These are phyloP conservation scores for Penicillium concentricum DNA, from an alignment of 2,329 filamentous ascomycete genomes.

Conservation along the genomic window DNA sequence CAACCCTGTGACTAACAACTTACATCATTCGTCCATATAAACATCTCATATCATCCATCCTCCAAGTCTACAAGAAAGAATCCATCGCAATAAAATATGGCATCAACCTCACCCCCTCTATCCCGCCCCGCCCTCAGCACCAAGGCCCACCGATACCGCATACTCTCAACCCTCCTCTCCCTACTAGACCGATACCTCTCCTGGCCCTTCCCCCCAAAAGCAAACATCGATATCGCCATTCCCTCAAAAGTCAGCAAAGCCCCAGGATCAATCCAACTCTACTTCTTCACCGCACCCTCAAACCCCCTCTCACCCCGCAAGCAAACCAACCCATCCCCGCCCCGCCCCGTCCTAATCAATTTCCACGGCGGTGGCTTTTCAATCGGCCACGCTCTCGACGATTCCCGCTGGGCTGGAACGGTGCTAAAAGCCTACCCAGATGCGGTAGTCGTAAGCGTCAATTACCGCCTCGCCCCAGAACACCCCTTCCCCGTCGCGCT, in stretches of 20 bases:
- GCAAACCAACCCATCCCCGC: neutral
- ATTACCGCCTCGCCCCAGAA: conserved; percentile 28
- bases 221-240: conserved; percentile 13
- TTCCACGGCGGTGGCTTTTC: conserved; percentile 24
- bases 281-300: conserved; percentile 14
- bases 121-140: conserved; percentile 6
- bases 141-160: conserved; percentile 16
- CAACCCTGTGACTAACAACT: neutral
- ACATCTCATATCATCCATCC: neutral
- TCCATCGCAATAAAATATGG: neutral
- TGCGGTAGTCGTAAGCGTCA: conserved; percentile 21
- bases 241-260: conserved; percentile 17
- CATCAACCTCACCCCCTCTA: neutral
- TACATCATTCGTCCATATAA: neutral
- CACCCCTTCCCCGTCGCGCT: conserved; percentile 21
- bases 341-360: conserved; percentile 18
- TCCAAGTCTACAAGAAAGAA: no score
- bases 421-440: conserved; percentile 13
- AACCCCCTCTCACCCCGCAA: neutral
- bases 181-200: conserved; percentile 20
- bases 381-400: conserved; percentile 19
- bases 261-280: conserved; percentile 13
- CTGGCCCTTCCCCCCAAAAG: conserved; percentile 11
- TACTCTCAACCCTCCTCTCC: conserved; percentile 12
- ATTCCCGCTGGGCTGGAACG: conserved; percentile 15